Evolutionary conservation across 805 yeast species (phyloP).

Genomic region (Saccharomycopsis sp.): DNA sequence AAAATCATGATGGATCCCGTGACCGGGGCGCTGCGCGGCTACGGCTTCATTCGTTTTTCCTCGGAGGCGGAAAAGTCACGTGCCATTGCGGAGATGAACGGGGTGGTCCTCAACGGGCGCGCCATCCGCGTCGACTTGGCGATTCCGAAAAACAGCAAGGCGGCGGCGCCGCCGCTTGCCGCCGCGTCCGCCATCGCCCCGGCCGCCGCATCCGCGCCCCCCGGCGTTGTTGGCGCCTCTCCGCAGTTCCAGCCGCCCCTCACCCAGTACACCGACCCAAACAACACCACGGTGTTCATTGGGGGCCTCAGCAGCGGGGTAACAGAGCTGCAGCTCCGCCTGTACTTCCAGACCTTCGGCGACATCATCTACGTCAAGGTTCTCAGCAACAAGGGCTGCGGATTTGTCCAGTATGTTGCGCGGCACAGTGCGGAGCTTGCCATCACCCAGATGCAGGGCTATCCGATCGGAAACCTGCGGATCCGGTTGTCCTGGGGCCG

Average conservation of each 20-base stretch:
- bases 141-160: conserved; percentile 38
- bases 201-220: conserved; percentile 20
- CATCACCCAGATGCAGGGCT: conserved; percentile 82
- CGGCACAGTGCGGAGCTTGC: conserved; percentile 82
- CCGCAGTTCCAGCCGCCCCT: conserved; percentile 47
- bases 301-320: conserved; percentile 56
- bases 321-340: conserved; percentile 54
- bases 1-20: conserved; percentile 71
- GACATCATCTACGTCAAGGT: conserved; percentile 70
- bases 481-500: conserved; percentile 88
- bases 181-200: conserved; percentile 3
- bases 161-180: conserved; percentile 10
- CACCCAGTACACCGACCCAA: conserved; percentile 68
- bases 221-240: background rate
- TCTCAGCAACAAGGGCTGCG: conserved; percentile 72
- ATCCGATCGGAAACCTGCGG: conserved; percentile 76
- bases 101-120: conserved; percentile 60
- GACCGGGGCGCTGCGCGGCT: conserved; percentile 72
- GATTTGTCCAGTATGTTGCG: conserved; percentile 76
- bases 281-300: conserved; percentile 69
- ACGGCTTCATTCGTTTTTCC: conserved; percentile 80
- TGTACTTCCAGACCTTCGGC: conserved; percentile 63
- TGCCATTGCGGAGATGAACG: conserved; percentile 78
- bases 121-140: conserved; percentile 75
- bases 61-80: conserved; percentile 60